phyloP scores from a whole-genome alignment of 345 rosid species.

The Noccaea bulbosa region DNA sequence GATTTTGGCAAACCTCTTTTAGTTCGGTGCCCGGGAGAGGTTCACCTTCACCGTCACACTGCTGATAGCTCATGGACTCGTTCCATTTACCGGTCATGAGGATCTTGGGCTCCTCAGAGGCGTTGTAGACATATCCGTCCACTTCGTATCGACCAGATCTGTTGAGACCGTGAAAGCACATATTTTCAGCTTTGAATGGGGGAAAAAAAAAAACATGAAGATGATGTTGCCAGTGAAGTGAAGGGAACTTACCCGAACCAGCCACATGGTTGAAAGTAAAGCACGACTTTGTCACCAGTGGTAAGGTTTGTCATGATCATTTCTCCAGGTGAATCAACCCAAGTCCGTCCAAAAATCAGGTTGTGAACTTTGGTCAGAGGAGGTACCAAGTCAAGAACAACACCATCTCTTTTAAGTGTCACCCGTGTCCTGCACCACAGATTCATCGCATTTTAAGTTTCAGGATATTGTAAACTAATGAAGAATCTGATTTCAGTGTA shows the following conservation, averaged over 20 bases:
- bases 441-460: slow-evolving; percentile 19
- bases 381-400: slow-evolving; percentile 77
- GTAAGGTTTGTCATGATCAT: slow-evolving; percentile 76
- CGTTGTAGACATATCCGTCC: slow-evolving; percentile 80
- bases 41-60: slow-evolving; percentile 81
- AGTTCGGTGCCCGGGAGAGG: slow-evolving; percentile 78
- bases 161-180: slow-evolving; percentile 32
- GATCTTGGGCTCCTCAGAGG: slow-evolving; percentile 81
- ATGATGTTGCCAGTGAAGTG: slow-evolving; percentile 26
- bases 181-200: slow-evolving; percentile 3
- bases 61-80: slow-evolving; percentile 73
- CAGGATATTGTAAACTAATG: not conserved
- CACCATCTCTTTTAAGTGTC: slow-evolving; percentile 76
- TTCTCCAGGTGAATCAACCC: slow-evolving; percentile 82
- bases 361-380: slow-evolving; percentile 78
- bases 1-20: slow-evolving; percentile 54
- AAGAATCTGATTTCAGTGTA: slow-evolving; percentile 1
- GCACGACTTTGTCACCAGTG: slow-evolving; percentile 75
- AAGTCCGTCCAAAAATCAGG: slow-evolving; percentile 80
- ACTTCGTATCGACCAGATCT: slow-evolving; percentile 92
- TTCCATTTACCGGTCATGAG: slow-evolving; percentile 92
- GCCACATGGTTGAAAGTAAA: slow-evolving; percentile 84
- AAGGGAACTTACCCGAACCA: slow-evolving; percentile 71
- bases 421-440: slow-evolving; percentile 64
- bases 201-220: not conserved